Evolutionary conservation across 78 protist genomes (phyloP), one percentile per base, ranked within the genome.

Genomic region (Chrysochromulina tobinii): DNA sequence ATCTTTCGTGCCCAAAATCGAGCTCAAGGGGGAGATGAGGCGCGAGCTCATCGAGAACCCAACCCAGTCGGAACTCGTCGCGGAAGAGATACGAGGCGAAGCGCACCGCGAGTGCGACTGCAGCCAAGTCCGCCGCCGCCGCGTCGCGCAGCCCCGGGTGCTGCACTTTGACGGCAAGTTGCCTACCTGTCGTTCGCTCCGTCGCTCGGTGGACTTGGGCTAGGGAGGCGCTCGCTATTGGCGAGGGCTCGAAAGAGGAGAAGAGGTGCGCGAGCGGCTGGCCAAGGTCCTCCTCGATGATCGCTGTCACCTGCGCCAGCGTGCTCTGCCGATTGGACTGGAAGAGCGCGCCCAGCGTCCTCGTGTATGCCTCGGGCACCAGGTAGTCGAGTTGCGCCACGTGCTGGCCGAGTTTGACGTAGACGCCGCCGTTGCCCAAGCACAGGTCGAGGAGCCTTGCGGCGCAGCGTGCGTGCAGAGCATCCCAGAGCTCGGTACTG

Each of bases 131-230:
- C 50, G 89, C 53, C 50, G 48, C 11, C 61, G 51, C 21, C 23
- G 23, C 57, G 68, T 84, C 90, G n/a, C 79, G 87, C 53, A 91
- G 72, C 1, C 27, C 59, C 48, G 61, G 61, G 64, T 91, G 85
- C 90, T 91, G 93, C 85, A 87, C 93, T 64, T 91, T 88, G 27
- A 87, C 95, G 48, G 94, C 96, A 48, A 92, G 88, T 58, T 48
- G 61, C 68, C 50, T 90, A 15, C 89, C 93, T 14, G 61, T 79
- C 77, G 0, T n/a, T 38, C 25, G 7, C 68, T 61, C 27, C n/a
- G 20, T 50, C 61, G 83, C 90, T 51, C 55, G 48, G 90, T 67
- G 90, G 66, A 92, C 96, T 89, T 95, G 96, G 14, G 95, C 97
- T 5, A 95, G 91, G 83, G 93, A 88, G 1, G 97, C 97, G 2